Conservation (phyloP, 78 protist genomes). For the Creolimax fragrantissima region DNA sequence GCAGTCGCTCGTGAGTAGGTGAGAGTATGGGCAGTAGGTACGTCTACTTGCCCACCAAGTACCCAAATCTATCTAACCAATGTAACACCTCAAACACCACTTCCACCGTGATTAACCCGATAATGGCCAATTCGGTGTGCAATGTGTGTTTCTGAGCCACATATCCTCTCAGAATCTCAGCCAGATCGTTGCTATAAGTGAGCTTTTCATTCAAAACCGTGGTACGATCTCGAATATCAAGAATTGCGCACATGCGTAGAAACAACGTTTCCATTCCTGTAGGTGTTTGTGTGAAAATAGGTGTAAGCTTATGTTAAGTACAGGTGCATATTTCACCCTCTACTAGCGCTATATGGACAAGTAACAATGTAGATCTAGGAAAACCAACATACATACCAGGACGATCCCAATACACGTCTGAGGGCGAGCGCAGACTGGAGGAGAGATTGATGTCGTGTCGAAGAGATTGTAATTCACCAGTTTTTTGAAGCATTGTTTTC, state of each 20-base stretch:
- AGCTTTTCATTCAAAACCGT: neutral
- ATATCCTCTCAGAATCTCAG: neutral
- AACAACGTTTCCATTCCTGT: neutral
- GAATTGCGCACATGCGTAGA: neutral
- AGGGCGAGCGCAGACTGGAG: neutral
- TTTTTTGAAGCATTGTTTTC: neutral
- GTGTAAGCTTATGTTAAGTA: too few species aligned
- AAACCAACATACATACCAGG: neutral
- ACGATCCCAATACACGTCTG: neutral
- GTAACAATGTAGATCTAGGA: too few species aligned
- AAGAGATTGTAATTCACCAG: neutral
- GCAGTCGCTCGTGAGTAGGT: too few species aligned
- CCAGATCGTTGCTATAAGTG: neutral
- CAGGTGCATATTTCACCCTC: too few species aligned
- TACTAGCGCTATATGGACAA: too few species aligned
- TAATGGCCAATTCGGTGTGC: neutral
- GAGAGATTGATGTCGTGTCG: neutral
- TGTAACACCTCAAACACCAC: neutral
- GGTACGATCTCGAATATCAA: neutral
- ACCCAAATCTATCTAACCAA: neutral
- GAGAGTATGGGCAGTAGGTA: too few species aligned
- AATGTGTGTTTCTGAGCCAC: neutral
- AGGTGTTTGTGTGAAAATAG: neutral
- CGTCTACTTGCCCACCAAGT: neutral
- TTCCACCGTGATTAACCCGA: neutral